A percentile compares a stretch with the other conserved stretches of the same genome.
phyloP scores from a whole-genome alignment of 208 protist genomes.

The Wallacemonas collosoma region DNA sequence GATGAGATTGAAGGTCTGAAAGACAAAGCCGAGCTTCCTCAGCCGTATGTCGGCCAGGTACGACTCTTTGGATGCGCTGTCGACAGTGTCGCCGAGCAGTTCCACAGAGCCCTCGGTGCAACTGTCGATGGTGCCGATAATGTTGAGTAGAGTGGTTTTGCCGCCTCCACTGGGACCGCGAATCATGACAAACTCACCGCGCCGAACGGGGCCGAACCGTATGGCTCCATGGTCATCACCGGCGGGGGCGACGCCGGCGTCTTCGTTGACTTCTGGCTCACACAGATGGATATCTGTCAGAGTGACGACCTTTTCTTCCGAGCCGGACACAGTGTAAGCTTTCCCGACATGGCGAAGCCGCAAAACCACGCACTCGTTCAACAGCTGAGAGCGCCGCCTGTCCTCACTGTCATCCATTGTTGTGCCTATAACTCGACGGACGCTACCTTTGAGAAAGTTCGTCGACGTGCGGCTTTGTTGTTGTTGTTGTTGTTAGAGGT shows the following conservation, averaged over 20 bases:
- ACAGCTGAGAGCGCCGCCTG: slow-evolving; percentile 15
- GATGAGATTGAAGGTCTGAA: slow-evolving; percentile 98
- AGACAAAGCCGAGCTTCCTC: slow-evolving; percentile 95
- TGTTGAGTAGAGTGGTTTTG: slow-evolving; percentile 96
- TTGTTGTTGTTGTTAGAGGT: no score
- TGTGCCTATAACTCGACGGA: background rate
- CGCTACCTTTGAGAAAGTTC: no score
- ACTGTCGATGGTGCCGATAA: slow-evolving; percentile 93
- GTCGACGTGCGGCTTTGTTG: no score
- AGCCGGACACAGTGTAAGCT: slow-evolving; percentile 62
- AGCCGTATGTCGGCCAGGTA: slow-evolving; percentile 92
- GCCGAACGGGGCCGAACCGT: slow-evolving; percentile 73
- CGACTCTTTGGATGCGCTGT: slow-evolving; percentile 63
- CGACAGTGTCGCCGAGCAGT: slow-evolving; percentile 80
- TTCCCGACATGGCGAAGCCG: slow-evolving; percentile 67
- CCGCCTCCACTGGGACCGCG: slow-evolving; percentile 96
- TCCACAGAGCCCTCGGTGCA: slow-evolving; percentile 83
- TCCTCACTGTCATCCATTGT: background rate
- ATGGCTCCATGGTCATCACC: background rate
- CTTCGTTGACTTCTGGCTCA: slow-evolving; percentile 18
- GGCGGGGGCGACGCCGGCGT: background rate
- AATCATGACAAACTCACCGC: slow-evolving; percentile 97
- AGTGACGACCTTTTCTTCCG: slow-evolving; percentile 55
- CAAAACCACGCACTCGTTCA: slow-evolving; percentile 54
- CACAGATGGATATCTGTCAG: slow-evolving; percentile 71